Percentiles rank a stretch among this genome's conserved stretches.
These are phyloP conservation scores for Bruguiera sexangula DNA, from an alignment of 345 rosid species.

Conservation along the genomic window DNA sequence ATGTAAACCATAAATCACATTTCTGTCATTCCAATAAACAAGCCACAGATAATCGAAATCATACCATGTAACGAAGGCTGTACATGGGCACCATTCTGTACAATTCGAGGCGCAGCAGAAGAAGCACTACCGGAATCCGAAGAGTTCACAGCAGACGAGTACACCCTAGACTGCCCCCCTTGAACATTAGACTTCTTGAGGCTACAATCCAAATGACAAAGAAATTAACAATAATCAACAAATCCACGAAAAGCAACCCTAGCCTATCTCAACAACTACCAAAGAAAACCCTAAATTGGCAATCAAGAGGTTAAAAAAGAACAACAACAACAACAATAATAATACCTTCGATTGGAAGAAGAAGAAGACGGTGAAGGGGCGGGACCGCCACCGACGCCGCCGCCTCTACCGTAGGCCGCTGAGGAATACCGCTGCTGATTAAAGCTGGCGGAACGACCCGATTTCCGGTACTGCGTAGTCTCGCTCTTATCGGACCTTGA, in stretches of 20 bases:
- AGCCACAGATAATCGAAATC: neutral
- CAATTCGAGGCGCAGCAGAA: conserved; percentile 35
- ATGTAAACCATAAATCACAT: neutral
- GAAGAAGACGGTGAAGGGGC: conserved; percentile 60
- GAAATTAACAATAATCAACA: neutral
- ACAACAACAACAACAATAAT: neutral
- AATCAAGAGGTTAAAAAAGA: neutral
- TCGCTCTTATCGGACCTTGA: conserved; percentile 77
- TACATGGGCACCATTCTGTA: conserved; percentile 55
- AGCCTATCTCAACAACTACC: neutral
- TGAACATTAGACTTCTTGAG: conserved; percentile 72
- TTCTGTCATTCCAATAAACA: neutral
- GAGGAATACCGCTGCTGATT: conserved; percentile 70
- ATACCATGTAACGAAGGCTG: conserved; percentile 61
- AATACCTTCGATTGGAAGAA: conserved; percentile 61
- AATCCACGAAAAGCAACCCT: conserved; percentile 3
- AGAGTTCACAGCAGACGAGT: conserved; percentile 34
- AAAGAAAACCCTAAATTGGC: conserved; percentile 8
- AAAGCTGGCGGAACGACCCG: conserved; percentile 71
- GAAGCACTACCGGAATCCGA: conserved; percentile 37
- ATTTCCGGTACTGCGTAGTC: conserved; percentile 50
- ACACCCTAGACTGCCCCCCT: conserved; percentile 63
- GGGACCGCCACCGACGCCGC: conserved; percentile 54
- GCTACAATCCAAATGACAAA: conserved; percentile 30
- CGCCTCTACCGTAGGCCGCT: conserved; percentile 68